Evolutionary conservation across 2,329 filamentous ascomycete genomes (phyloP), one percentile per base, ranked within the genome.

Genomic region (Aspergillus carbonarius): DNA sequence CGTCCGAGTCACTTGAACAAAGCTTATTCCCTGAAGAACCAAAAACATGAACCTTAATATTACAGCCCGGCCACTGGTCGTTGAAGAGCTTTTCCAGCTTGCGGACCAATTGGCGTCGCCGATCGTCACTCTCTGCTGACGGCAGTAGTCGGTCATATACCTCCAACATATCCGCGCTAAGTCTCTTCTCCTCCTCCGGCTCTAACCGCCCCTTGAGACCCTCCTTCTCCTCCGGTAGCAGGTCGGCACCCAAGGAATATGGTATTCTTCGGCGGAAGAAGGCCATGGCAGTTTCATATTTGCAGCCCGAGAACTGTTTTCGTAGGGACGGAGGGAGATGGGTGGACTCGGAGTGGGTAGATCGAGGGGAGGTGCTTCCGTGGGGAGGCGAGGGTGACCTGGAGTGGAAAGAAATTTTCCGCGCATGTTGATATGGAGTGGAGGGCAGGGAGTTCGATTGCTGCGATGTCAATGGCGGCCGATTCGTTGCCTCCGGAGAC

Each of bases 1-100:
- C 91, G 79, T 99, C 95, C 54, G 95, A 99, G 72, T 97, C 92
- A 75, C 92, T 93, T 34, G 93, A 96, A 76, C 92, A 97, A 57
- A 99, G 81, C 74, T 95, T 80, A 75, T 99, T 99, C 49, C 95
- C 95, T 4, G 95, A 98, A 5, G 95, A 98, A n/a, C 95, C 95
- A 82, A 99, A 99, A 15, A 98, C 86, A 73, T 95, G 89, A 35
- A 97, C 95, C 65, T 85, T 88, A 70, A 97, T 97, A 61, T 96
- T 85, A 69, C 92, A 89, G 1, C 90, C 92, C 1, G 95, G 95
- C 91, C 93, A 99, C 72, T 96, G 87, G 7, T 90, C 85, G 69
- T 96, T 95, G 72, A 99, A 87, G 40, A 98, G 85, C 65, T 84
- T 88, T 76, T 96, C 90, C 69, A 99, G 79, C 78, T 98, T 99